Conservation (phyloP, 2,329 filamentous ascomycete genomes). For the Fusarium keratoplasticum region DNA sequence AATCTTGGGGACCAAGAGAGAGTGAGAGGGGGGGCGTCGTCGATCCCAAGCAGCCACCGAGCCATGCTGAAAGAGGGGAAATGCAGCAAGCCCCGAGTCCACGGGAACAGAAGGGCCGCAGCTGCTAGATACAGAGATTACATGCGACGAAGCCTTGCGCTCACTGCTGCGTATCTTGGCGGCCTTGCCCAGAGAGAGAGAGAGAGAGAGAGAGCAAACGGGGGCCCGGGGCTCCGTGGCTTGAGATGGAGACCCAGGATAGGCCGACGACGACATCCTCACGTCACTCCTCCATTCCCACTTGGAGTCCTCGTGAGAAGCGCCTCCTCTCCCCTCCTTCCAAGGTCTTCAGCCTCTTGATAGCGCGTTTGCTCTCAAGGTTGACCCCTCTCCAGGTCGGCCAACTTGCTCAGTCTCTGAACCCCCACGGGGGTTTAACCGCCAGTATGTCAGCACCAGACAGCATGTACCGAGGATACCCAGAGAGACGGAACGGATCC, state of each 20-base stretch:
- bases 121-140: background rate
- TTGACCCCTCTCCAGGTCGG: conserved; percentile 1
- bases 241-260: background rate
- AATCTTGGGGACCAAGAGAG: conserved; percentile 1
- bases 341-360: background rate
- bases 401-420: background rate
- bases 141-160: background rate
- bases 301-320: conserved; percentile 5
- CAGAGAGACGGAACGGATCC: background rate
- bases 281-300: conserved; percentile 11
- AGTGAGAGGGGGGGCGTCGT: background rate
- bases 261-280: background rate
- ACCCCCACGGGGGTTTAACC: background rate
- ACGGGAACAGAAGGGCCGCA: background rate
- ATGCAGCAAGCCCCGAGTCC: background rate
- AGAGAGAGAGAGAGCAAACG: conserved; percentile 2
- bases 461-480: background rate
- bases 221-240: background rate
- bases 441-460: background rate
- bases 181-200: background rate
- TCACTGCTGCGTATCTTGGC: background rate
- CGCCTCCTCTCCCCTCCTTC: background rate
- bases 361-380: conserved; percentile 3
- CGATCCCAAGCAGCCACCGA: background rate
- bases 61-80: background rate